Conservation (phyloP, 148 eudicot genomes). For the Talinum fruticosum region DNA sequence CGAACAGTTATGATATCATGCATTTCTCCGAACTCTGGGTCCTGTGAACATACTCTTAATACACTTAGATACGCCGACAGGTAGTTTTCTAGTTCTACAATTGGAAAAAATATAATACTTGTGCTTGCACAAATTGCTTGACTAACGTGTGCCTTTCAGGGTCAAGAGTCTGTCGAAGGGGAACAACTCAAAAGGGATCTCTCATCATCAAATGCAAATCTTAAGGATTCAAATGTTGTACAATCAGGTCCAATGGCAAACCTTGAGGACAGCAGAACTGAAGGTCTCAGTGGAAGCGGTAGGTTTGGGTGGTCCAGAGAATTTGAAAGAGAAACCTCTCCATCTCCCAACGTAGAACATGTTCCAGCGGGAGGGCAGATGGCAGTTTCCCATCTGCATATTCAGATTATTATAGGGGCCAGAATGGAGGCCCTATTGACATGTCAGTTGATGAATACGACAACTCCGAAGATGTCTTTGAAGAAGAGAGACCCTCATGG, state of each 20-base stretch:
- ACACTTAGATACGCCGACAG: constrained; percentile 87
- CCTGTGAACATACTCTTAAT: constrained; percentile 85
- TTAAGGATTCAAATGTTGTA: constrained; percentile 45
- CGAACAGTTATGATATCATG: constrained; percentile 84
- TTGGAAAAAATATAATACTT: not conserved
- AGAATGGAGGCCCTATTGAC: constrained; percentile 28
- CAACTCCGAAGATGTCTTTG: constrained; percentile 35
- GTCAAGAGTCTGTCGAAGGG: constrained; percentile 86
- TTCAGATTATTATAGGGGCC: constrained; percentile 33
- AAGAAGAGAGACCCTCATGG: constrained; percentile 38
- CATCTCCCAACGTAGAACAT: constrained; percentile 44
- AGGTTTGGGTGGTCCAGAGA: constrained; percentile 57
- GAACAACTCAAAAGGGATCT: constrained; percentile 49
- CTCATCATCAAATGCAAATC: constrained; percentile 37
- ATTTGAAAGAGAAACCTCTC: constrained; percentile 40
- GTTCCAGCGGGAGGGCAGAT: constrained; percentile 49
- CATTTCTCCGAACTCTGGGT: constrained; percentile 77
- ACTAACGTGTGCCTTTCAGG: constrained; percentile 28
- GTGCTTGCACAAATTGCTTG: not conserved
- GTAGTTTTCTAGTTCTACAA: constrained; percentile 25
- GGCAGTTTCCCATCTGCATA: constrained; percentile 20
- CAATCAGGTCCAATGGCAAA: no score
- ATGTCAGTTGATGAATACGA: constrained; percentile 40
- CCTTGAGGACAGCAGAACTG: constrained; percentile 35
- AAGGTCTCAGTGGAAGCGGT: constrained; percentile 35